Base-by-base conservation (phyloP, 345 rosid species). In the Citropsis articulata region DNA sequence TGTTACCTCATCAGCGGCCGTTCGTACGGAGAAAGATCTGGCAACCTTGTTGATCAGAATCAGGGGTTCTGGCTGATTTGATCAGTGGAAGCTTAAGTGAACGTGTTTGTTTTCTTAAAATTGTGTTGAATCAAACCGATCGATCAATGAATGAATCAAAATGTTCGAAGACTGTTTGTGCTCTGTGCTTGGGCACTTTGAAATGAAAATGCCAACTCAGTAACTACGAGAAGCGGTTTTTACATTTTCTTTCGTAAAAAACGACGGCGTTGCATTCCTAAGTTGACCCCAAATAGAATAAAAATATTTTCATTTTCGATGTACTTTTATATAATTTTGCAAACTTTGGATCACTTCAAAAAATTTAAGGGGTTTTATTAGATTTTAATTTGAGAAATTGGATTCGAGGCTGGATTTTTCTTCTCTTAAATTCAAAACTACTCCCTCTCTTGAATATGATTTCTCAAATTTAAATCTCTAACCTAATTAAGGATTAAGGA, bases 1-100 rank as follows among this genome's bases (percentile, higher is more conserved):
- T 19, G 28, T 75, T 61, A n/a, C 73, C 75, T 82, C 88, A 88
- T 85, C 65, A 59, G 64, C 18, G 70, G 67, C 73, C 42, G 69
- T 63, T 73, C 65, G 19, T 76, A 38, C 21, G 27, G 19, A 28
- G 19, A 31, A 24, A n/a, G 53, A 66, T 53, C 35, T 21, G 6
- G 22, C n/a, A 65, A 64, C 13, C n/a, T 31, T 31, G 57, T 21
- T 45, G 70, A 45, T 64, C 33, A 22, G 28, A 66, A 64, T 64
- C 22, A 75, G 35, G 10, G 70, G 42, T 16, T 42, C 28, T 28
- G 48, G 31, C 64, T 24, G 78, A 48, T 73, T 61, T 40, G 56
- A 60, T 18, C 35, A 36, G 22, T n/a, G 12, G 27, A n/a, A 59
- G 25, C 12, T 45, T 30, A 30, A 71, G 55, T 36, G 2, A 3